Evolutionary conservation across 2,329 filamentous ascomycete genomes (phyloP).

Genomic region (Nemania sp.): DNA sequence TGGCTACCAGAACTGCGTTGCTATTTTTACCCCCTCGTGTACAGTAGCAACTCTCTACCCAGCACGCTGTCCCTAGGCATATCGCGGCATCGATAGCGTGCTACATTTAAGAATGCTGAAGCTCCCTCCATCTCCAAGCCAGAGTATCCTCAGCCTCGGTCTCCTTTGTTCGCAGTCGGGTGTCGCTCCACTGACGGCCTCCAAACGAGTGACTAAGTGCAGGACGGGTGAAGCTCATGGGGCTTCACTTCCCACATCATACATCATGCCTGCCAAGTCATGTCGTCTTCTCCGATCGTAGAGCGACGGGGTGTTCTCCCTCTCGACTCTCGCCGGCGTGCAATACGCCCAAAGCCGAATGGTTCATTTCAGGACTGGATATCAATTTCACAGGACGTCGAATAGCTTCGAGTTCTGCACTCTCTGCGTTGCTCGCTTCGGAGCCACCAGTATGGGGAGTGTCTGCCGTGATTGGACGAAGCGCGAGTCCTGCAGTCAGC

Average conservation of each 20-base stretch:
- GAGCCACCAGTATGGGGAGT: constrained; percentile 25
- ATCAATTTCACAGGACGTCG: constrained; percentile 26
- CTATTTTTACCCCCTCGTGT: constrained; percentile 25
- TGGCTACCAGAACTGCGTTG: constrained; percentile 11
- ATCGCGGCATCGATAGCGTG: not conserved
- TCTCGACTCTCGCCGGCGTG: constrained; percentile 25
- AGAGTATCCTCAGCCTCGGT: not conserved
- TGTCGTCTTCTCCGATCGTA: constrained; percentile 23
- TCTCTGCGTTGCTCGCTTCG: constrained; percentile 25
- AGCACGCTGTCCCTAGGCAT: not conserved
- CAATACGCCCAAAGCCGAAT: constrained; percentile 38
- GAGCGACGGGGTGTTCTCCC: constrained; percentile 14
- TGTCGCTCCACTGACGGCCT: constrained; percentile 14
- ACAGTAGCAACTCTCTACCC: not conserved
- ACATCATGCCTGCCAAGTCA: constrained; percentile 23
- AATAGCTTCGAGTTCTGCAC: constrained; percentile 31
- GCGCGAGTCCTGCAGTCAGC: constrained; percentile 43
- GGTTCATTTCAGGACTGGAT: constrained; percentile 28
- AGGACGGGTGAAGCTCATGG: constrained; percentile 16
- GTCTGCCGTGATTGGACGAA: constrained; percentile 37
- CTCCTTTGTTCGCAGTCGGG: constrained; percentile 2
- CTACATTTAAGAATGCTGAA: constrained; percentile 15
- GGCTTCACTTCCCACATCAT: constrained; percentile 26
- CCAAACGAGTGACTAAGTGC: constrained; percentile 14
- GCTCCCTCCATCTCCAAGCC: constrained; percentile 3